Evolutionary conservation across 768 basidiomycete genomes (phyloP).

Genomic region (Trametes elegans): DNA sequence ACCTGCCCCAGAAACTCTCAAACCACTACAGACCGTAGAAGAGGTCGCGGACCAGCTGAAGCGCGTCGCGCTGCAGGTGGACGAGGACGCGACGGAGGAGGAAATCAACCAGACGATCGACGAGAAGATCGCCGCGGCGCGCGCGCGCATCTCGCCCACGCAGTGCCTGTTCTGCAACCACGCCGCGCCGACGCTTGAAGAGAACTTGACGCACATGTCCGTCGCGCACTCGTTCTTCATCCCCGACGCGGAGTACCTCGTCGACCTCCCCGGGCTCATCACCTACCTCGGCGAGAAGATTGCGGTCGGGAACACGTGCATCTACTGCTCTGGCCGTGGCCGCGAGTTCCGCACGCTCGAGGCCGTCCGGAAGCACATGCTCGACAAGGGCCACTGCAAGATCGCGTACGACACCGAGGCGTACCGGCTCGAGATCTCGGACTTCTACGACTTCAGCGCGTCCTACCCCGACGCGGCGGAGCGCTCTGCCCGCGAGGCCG

Average conservation of each 20-base stretch:
- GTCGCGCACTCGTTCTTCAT: conserved; percentile 89
- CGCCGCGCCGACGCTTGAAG: conserved; percentile 46
- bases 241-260: conserved; percentile 88
- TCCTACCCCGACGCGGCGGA: conserved; percentile 64
- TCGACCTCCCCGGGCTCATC: conserved; percentile 80
- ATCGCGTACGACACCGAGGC: conserved; percentile 81
- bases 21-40: conserved; percentile 2
- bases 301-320: conserved; percentile 88
- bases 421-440: conserved; percentile 84
- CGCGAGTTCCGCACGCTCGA: conserved; percentile 81
- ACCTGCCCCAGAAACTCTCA: neutral
- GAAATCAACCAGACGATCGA: conserved; percentile 58
- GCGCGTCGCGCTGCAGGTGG: conserved; percentile 29
- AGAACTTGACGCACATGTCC: conserved; percentile 87
- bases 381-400: conserved; percentile 95
- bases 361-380: conserved; percentile 93
- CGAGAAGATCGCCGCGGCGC: conserved; percentile 70
- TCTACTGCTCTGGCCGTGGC: conserved; percentile 83
- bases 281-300: conserved; percentile 90
- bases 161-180: conserved; percentile 86
- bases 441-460: conserved; percentile 87
- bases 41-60: conserved; percentile 2
- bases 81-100: conserved; percentile 44
- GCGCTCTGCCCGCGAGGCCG: conserved; percentile 11
- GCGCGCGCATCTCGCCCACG: conserved; percentile 55